A percentile compares a stretch with the other conserved stretches of the same genome.
phyloP scores from a whole-genome alignment of 2,329 filamentous ascomycete species.

The Aspergillus aculeatinus region DNA sequence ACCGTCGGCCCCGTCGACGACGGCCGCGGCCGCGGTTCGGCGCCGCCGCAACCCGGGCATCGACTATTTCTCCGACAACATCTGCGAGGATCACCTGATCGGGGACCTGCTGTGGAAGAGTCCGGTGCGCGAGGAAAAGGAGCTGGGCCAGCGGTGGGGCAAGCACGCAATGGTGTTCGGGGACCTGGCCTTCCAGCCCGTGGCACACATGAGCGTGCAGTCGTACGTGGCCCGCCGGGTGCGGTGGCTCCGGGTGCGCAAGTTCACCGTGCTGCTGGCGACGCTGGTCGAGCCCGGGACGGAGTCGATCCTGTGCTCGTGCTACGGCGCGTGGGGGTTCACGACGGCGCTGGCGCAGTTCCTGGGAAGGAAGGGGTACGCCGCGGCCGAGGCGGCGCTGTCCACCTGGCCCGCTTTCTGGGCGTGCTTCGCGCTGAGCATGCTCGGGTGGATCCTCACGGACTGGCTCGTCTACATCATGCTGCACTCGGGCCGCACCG shows the following conservation, averaged over 20 bases:
- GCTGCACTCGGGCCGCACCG: slow-evolving; percentile 70
- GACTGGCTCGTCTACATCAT: slow-evolving; percentile 73
- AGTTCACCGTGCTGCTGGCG: slow-evolving; percentile 86
- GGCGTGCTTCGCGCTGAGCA: slow-evolving; percentile 64
- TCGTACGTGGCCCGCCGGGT: slow-evolving; percentile 79
- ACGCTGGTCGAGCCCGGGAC: slow-evolving; percentile 92
- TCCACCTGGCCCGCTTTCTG: slow-evolving; percentile 67
- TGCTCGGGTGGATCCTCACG: slow-evolving; percentile 68
- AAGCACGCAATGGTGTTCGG: slow-evolving; percentile 84
- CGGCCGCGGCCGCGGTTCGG: slow-evolving; percentile 34
- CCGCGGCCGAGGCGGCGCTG: slow-evolving; percentile 55
- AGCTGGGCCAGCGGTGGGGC: slow-evolving; percentile 50
- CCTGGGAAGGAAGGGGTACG: slow-evolving; percentile 48
- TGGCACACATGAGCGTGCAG: slow-evolving; percentile 72
- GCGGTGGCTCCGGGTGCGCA: slow-evolving; percentile 88
- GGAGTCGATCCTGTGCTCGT: slow-evolving; percentile 79
- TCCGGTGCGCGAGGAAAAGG: slow-evolving; percentile 37
- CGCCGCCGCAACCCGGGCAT: slow-evolving; percentile 62
- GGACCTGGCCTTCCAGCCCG: slow-evolving; percentile 86
- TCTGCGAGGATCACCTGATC: slow-evolving; percentile 96
- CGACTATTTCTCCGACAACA: slow-evolving; percentile 91
- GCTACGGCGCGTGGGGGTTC: slow-evolving; percentile 74
- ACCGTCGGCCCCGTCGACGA: slow-evolving; percentile 37
- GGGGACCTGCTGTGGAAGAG: slow-evolving; percentile 83
- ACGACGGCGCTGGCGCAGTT: slow-evolving; percentile 65